phyloP scores from a whole-genome alignment of 2,329 filamentous ascomycete genomes.

The Juglanconis sp. region DNA sequence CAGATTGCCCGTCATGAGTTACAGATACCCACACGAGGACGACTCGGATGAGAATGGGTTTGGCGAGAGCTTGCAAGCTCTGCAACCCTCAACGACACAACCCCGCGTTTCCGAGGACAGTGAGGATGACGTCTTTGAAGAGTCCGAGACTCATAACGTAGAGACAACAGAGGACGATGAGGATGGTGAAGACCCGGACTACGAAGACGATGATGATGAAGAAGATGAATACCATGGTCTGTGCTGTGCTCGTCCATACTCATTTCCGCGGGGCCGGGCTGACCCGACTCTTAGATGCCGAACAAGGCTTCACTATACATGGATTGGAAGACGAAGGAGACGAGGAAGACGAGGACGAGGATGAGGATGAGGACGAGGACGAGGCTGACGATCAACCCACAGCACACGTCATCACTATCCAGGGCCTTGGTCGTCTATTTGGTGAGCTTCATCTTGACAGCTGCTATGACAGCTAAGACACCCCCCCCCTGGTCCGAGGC shows the following conservation, averaged over 20 bases:
- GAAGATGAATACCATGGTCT: slow-evolving; percentile 22
- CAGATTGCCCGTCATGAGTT: slow-evolving; percentile 11
- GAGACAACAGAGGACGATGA: slow-evolving; percentile 13
- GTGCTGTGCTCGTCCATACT: background rate
- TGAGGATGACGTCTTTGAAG: slow-evolving; percentile 15
- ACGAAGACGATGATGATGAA: slow-evolving; percentile 27
- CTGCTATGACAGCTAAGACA: too few species aligned
- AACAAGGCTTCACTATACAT: slow-evolving; percentile 11
- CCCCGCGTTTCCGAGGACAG: background rate
- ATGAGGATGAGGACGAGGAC: slow-evolving; percentile 19
- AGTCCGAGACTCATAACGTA: background rate
- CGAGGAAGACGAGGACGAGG: slow-evolving; percentile 19
- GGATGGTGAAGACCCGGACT: slow-evolving; percentile 20
- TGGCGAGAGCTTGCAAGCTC: slow-evolving; percentile 12
- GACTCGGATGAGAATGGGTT: slow-evolving; percentile 18
- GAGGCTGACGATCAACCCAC: background rate
- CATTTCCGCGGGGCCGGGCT: background rate
- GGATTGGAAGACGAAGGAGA: slow-evolving; percentile 20
- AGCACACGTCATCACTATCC: background rate
- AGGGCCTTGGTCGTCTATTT: slow-evolving; percentile 9
- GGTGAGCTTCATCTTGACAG: background rate
- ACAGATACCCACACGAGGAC: slow-evolving; percentile 15
- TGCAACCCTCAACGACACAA: slow-evolving; percentile 1
- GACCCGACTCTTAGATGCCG: slow-evolving; percentile 13
- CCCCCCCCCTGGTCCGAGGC: background rate